Percentiles rank a stretch among this genome's conserved stretches.
Conservation (phyloP, 2,329 filamentous ascomycete genomes). For the Falciphora oryzae region DNA sequence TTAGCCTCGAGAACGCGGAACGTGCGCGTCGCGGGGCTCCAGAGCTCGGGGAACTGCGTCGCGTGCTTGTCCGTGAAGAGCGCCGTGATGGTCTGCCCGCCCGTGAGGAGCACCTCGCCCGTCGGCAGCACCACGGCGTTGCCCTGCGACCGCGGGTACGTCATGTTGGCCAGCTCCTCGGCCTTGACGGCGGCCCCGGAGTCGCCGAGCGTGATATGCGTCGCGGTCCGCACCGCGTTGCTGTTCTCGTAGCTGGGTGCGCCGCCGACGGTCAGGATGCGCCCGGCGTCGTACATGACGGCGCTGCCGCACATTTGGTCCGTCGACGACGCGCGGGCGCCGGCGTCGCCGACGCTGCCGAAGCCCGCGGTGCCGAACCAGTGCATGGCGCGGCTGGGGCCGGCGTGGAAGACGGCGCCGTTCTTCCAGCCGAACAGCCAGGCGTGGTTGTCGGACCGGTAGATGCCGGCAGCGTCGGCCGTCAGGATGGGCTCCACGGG, state of each 20-base stretch:
- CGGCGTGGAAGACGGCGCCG: constrained; percentile 43
- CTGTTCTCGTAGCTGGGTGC: constrained; percentile 34
- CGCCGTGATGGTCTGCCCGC: constrained; percentile 35
- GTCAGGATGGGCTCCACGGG: constrained; percentile 40
- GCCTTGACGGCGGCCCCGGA: not conserved
- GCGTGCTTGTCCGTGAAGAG: not conserved
- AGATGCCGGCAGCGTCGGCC: constrained; percentile 28
- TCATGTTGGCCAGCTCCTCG: constrained; percentile 19
- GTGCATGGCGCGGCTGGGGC: constrained; percentile 43
- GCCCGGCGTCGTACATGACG: constrained; percentile 43
- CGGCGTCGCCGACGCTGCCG: constrained; percentile 34
- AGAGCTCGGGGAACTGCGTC: constrained; percentile 1
- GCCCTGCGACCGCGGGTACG: constrained; percentile 33
- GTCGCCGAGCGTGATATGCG: not conserved
- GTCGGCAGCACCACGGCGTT: constrained; percentile 42
- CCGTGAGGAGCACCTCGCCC: constrained; percentile 39
- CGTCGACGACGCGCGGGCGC: constrained; percentile 31
- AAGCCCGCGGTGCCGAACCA: constrained; percentile 41
- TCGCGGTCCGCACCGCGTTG: not conserved
- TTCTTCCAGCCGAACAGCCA: constrained; percentile 46
- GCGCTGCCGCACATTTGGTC: constrained; percentile 46
- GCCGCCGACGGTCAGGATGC: constrained; percentile 44
- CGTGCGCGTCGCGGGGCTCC: constrained; percentile 21
- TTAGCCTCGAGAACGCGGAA: constrained; percentile 23
- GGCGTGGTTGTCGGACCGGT: constrained; percentile 44